These are phyloP conservation scores for Solanum arcanum DNA, from an alignment of 257 asterid species.

Conservation along the genomic window DNA sequence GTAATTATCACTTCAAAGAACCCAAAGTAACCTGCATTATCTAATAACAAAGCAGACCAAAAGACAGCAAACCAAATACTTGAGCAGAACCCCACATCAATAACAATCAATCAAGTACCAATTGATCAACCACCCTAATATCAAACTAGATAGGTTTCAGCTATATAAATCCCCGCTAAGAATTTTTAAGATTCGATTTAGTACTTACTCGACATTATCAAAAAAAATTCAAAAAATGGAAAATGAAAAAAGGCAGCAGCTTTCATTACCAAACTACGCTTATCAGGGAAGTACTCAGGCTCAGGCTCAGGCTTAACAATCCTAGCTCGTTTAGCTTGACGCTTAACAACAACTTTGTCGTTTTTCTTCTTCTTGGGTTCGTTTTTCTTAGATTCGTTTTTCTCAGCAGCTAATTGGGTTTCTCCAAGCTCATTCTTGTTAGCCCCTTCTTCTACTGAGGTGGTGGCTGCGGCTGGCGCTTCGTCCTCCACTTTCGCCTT, in stretches of 20 bases:
- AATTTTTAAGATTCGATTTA: background rate
- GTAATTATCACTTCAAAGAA: background rate
- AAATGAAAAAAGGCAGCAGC: background rate
- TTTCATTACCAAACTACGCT: conserved; percentile 55
- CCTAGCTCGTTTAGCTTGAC: conserved; percentile 40
- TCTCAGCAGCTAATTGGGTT: conserved; percentile 10
- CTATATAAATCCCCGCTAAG: background rate
- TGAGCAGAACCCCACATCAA: background rate
- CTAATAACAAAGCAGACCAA: background rate
- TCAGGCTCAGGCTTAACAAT: conserved; percentile 30
- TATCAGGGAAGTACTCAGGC: conserved; percentile 60
- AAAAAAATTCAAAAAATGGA: background rate
- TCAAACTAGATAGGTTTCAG: background rate
- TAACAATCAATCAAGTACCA: background rate
- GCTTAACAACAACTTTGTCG: conserved; percentile 11
- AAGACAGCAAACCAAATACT: background rate
- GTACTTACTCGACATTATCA: background rate
- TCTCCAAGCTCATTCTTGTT: background rate
- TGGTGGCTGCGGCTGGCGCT: background rate
- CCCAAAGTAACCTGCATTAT: background rate
- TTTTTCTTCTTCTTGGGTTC: conserved; percentile 1
- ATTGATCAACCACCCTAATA: background rate
- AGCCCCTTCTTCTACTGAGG: background rate
- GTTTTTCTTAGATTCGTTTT: conserved; percentile 9
- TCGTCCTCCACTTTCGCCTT: conserved; percentile 6